Base-by-base conservation (phyloP, 108 stramenopile genomes). In the Skeletonema costatum region DNA sequence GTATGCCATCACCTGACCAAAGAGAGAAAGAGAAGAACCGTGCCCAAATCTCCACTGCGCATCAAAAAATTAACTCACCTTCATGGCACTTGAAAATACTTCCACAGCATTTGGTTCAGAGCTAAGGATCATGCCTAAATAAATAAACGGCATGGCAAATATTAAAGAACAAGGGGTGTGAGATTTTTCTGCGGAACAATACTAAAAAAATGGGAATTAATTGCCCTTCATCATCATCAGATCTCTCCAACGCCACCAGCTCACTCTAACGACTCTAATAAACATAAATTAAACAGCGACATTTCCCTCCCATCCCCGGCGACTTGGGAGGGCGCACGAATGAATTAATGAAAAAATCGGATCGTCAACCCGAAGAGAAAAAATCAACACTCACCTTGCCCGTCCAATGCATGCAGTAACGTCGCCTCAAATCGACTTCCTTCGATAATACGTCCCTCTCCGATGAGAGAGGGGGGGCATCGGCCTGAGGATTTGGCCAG, bases 401-500 rank as follows among this genome's bases (percentile, higher is more conserved):
- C 66, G 16, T 76, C 76, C 76, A 76, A 64, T 13, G 66, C 67
- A 0, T 32, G 59, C 31, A 70, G 58, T 61, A 76, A 50, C 21
- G 46, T 36, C 51, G 35, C 35, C 67, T 76, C 76, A 61, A 76
- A 76, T 41, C 46, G 35, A 6, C 76, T 62, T 35, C 60, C 66
- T 21, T 64, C 50, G 38, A 68, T 63, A 17, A 68, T 64, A 29
- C 62, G 68, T 30, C 69, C 76, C 33, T 76, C 68, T 25, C 65
- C 66, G 30, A 76, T 38, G 21, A 76, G 76, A 25, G 76, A 76
- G 60, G 76, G 76, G 35, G 76, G 33, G 33, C 68, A 69, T 33
- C 68, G 76, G 21, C 76, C 76, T 6, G 76, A 76, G 29, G 68
- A 69, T 51, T 76, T 76, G 46, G 59, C 70, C 58, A 60, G 39